Base-by-base conservation (phyloP, 1,284 basidiomycete genomes). In the Irpex sp. region DNA sequence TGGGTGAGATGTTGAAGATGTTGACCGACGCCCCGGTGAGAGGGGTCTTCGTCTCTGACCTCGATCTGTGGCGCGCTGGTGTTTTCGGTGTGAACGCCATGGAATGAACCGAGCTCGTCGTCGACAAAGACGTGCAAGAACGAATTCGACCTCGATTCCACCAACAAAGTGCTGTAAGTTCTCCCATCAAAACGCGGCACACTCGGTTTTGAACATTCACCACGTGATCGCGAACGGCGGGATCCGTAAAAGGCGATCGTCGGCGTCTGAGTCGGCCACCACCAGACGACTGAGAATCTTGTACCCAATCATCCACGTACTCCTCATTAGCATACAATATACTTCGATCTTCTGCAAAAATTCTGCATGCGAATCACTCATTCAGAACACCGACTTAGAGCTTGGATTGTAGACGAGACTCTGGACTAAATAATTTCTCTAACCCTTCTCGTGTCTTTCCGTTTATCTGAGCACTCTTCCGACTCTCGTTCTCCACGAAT, bases 31-130 rank as follows among this genome's bases (percentile, higher is more conserved):
- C 90, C 71, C 89, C 86, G 0, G 90, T 90, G 33, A 91, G 76
- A 0, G 90, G 89, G 0, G 89, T 89, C 68, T 87, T 88, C 1
- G 82, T 83, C 69, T 89, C 89, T 67, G 88, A 90, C 59, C 86
- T 85, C 37, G 88, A 81, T 8, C 89, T 82, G 55, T 79, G 68
- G 57, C 86, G 81, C 37, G 84, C 82, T 4, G 89, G 90, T 1
- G 89, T 92, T 73, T 88, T 90, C 21, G 86, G 79, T 35, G 67
- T 63, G 59, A 65, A 70, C 2, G 75, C 63, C 75, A 77, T 78
- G 15, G 21, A 51, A 21, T 3, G 11, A 39, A 31, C 58, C 5
- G 46, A 35, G 35, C 55, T 33, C 43, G 35, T 49, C 26, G 31
- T 36, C 47, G 43, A 35, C 19, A 31, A 26, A 46, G 39, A 57